Evolutionary conservation across 768 basidiomycete genomes (phyloP).

Genomic region (Goffeauzyma gilvescens): DNA sequence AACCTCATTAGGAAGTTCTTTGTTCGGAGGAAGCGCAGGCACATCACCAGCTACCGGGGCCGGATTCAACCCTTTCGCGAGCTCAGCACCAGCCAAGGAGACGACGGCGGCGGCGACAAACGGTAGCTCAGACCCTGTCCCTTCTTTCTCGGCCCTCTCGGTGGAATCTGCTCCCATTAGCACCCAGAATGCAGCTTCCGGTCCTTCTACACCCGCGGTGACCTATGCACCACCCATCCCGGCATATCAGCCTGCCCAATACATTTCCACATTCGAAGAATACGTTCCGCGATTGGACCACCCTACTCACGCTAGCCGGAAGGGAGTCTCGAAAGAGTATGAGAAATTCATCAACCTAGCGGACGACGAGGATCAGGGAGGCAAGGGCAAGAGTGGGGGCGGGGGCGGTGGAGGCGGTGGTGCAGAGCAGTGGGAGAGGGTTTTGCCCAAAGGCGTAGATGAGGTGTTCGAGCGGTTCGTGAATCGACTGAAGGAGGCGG

Average conservation of each 20-base stretch:
- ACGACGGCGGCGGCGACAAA: no score
- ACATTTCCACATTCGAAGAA: constrained; percentile 26
- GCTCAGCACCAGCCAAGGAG: no score
- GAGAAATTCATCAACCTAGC: no score
- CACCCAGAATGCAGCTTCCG: no score
- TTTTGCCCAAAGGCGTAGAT: constrained; percentile 52
- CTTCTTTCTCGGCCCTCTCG: neutral
- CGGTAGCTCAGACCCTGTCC: no score
- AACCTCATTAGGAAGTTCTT: constrained; percentile 5
- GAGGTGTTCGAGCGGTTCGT: constrained; percentile 71
- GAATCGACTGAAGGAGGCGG: constrained; percentile 51
- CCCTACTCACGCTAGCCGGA: no score
- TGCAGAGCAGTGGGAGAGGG: constrained; percentile 52
- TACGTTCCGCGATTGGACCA: no score
- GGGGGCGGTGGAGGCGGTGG: constrained; percentile 16
- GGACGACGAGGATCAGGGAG: constrained; percentile 34
- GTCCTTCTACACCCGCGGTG: constrained; percentile 4
- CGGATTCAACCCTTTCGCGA: constrained; percentile 13
- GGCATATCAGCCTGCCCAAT: constrained; percentile 29
- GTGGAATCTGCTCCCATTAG: no score
- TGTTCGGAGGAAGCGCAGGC: constrained; percentile 15
- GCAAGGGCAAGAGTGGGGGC: constrained; percentile 26
- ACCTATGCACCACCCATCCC: constrained; percentile 25
- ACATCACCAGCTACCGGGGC: constrained; percentile 2
- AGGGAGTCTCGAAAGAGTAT: constrained; percentile 14